Conservation (phyloP, 495 filamentous ascomycete genomes). For the Aspergillus mulundensis region DNA sequence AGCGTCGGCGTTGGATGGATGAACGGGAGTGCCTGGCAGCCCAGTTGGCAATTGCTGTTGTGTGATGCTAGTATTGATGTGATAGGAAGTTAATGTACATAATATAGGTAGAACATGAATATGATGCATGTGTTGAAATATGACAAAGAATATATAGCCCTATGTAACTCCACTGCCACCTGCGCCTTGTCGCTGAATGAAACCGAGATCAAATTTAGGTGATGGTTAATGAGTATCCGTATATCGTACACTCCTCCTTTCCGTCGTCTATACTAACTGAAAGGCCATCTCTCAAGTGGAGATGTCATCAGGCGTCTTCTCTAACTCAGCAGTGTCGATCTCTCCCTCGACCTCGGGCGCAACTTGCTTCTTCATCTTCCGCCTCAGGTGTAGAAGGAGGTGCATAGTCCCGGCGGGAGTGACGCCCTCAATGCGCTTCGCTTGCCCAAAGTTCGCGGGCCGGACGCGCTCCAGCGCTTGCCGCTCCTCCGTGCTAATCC, state of each 20-base stretch:
- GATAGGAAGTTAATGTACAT: not conserved
- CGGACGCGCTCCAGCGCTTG: conserved; percentile 60
- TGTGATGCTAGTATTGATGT: not conserved
- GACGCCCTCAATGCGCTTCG: conserved; percentile 79
- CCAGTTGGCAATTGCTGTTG: not conserved
- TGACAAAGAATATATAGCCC: not conserved
- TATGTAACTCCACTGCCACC: not conserved
- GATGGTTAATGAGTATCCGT: not conserved
- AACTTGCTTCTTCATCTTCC: conserved; percentile 16
- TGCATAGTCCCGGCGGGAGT: conserved; percentile 47
- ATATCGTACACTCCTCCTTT: conserved; percentile 3
- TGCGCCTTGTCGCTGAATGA: not conserved
- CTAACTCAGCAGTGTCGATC: not conserved
- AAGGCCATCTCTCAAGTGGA: conserved; percentile 3
- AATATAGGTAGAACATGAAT: not conserved
- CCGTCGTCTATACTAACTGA: not conserved
- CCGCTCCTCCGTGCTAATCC: conserved; percentile 75
- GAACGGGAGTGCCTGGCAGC: not conserved
- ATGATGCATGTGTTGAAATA: not conserved
- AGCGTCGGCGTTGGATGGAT: not conserved
- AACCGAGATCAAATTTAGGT: not conserved
- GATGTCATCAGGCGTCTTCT: conserved; percentile 20
- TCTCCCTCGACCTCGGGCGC: not conserved
- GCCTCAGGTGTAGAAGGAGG: conserved; percentile 39
- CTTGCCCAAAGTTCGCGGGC: conserved; percentile 85